Evolutionary conservation across 768 basidiomycete species (phyloP).

Genomic region (Coprinopsis marcescibilis): DNA sequence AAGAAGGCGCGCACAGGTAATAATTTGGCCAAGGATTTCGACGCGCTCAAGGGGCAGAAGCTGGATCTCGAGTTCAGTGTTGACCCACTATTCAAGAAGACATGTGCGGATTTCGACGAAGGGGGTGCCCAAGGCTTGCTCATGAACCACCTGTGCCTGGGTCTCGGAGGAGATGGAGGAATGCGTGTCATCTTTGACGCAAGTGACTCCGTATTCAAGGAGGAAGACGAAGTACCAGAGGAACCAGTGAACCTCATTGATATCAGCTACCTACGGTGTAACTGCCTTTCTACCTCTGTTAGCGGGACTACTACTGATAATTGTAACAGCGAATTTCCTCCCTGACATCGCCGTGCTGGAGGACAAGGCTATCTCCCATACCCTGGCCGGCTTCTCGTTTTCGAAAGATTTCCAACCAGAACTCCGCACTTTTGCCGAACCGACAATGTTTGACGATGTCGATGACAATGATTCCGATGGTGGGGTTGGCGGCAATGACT

Average conservation of each 20-base stretch:
- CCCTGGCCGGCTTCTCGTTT: slow-evolving; percentile 79
- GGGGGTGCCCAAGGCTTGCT: slow-evolving; percentile 93
- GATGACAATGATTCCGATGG: slow-evolving; percentile 36
- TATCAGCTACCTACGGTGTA: slow-evolving; percentile 56
- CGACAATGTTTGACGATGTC: slow-evolving; percentile 45
- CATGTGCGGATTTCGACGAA: slow-evolving; percentile 97
- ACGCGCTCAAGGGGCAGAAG: slow-evolving; percentile 83
- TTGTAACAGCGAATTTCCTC: slow-evolving; percentile 56
- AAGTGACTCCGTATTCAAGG: slow-evolving; percentile 81
- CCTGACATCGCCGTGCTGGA: slow-evolving; percentile 62
- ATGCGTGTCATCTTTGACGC: slow-evolving; percentile 95
- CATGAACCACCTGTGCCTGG: slow-evolving; percentile 90
- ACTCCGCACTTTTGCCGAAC: slow-evolving; percentile 54
- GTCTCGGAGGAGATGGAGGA: slow-evolving; percentile 71
- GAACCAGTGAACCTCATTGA: slow-evolving; percentile 70
- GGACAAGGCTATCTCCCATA: slow-evolving; percentile 72
- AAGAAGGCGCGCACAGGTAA: slow-evolving; percentile 62
- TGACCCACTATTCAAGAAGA: slow-evolving; percentile 96
- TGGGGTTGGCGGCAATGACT: slow-evolving; percentile 36
- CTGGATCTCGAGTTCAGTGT: slow-evolving; percentile 93
- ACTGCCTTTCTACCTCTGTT: slow-evolving; percentile 17
- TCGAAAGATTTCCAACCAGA: slow-evolving; percentile 52
- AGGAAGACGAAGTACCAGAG: slow-evolving; percentile 70
- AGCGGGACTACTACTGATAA: slow-evolving; percentile 4
- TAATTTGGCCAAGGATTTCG: slow-evolving; percentile 84